phyloP scores from a whole-genome alignment of 768 basidiomycete species.

The Rhodotorula kratochvilovae region DNA sequence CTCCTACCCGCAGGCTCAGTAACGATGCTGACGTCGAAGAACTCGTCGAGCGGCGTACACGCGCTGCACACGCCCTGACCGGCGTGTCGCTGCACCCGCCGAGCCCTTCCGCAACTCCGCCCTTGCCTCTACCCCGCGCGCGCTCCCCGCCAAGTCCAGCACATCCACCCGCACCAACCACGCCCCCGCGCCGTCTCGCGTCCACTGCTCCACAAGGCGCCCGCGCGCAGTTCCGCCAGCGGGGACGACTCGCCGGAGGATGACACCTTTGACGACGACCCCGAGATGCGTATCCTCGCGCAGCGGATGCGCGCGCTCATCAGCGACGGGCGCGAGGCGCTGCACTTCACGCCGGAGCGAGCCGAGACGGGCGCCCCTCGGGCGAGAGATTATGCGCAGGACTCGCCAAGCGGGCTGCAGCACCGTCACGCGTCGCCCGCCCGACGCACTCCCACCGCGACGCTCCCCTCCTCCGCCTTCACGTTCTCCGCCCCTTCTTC shows the following conservation, averaged over 20 bases:
- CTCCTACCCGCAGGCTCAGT: background rate
- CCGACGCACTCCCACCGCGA: no score
- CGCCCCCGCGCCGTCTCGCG: background rate
- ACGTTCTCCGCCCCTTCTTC: background rate
- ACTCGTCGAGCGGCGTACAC: no score
- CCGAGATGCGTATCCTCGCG: slow-evolving; percentile 7
- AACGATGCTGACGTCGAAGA: no score
- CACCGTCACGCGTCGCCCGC: no score
- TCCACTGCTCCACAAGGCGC: no score
- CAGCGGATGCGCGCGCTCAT: slow-evolving; percentile 7
- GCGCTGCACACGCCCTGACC: no score
- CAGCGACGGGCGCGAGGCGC: slow-evolving; percentile 10
- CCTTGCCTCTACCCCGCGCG: background rate
- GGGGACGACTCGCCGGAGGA: slow-evolving; percentile 1
- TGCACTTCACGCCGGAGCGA: no score
- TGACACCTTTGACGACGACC: slow-evolving; percentile 5
- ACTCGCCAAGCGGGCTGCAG: no score
- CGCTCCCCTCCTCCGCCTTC: background rate
- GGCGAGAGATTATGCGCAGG: no score
- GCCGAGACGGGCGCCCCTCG: no score
- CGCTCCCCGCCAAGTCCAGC: slow-evolving; percentile 24
- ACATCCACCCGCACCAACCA: slow-evolving; percentile 11
- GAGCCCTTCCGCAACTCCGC: background rate
- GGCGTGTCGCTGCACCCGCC: background rate
- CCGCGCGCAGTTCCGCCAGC: no score